phyloP scores from a whole-genome alignment of 2,329 filamentous ascomycete species.

The Apiospora kogelbergensis region DNA sequence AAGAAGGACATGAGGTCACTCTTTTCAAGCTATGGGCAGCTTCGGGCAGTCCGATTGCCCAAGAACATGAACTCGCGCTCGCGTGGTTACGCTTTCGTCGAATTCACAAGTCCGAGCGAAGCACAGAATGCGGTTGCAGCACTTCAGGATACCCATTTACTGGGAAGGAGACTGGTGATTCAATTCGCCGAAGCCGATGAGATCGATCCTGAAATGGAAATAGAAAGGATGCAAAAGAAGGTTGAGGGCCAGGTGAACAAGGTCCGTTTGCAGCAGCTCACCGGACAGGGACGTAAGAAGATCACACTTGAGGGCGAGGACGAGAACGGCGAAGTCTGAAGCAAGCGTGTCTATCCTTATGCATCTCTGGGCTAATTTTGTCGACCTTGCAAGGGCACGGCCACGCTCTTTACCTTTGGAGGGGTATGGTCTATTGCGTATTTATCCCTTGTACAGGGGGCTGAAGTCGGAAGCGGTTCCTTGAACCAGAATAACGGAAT shows the following conservation, averaged over 20 bases:
- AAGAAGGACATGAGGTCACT: slow-evolving; percentile 89
- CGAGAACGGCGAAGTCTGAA: slow-evolving; percentile 50
- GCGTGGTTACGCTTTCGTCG: slow-evolving; percentile 94
- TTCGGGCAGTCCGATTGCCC: slow-evolving; percentile 88
- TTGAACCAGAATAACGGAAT: slow-evolving; percentile 13
- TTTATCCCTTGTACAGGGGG: slow-evolving; percentile 12
- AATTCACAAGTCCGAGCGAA: slow-evolving; percentile 89
- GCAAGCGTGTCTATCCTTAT: slow-evolving; percentile 26
- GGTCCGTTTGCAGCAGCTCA: slow-evolving; percentile 86
- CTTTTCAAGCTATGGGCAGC: slow-evolving; percentile 86
- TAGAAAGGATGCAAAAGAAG: slow-evolving; percentile 96
- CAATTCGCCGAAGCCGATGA: slow-evolving; percentile 89
- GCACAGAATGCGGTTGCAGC: slow-evolving; percentile 89
- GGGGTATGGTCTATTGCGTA: slow-evolving; percentile 24
- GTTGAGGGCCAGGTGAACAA: slow-evolving; percentile 87
- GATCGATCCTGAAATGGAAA: slow-evolving; percentile 91
- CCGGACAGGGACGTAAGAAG: slow-evolving; percentile 79
- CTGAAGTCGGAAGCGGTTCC: slow-evolving; percentile 22
- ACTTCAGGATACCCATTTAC: slow-evolving; percentile 86
- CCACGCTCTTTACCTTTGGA: slow-evolving; percentile 23
- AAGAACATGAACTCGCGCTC: slow-evolving; percentile 90
- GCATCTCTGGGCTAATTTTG: slow-evolving; percentile 24
- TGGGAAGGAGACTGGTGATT: slow-evolving; percentile 85
- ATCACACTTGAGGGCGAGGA: slow-evolving; percentile 80
- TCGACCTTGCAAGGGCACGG: slow-evolving; percentile 24